Percentiles rank a stretch among this genome's conserved stretches.
Evolutionary conservation across 108 stramenopile genomes (phyloP).

Genomic region (Aurantiochytrium sp.): DNA sequence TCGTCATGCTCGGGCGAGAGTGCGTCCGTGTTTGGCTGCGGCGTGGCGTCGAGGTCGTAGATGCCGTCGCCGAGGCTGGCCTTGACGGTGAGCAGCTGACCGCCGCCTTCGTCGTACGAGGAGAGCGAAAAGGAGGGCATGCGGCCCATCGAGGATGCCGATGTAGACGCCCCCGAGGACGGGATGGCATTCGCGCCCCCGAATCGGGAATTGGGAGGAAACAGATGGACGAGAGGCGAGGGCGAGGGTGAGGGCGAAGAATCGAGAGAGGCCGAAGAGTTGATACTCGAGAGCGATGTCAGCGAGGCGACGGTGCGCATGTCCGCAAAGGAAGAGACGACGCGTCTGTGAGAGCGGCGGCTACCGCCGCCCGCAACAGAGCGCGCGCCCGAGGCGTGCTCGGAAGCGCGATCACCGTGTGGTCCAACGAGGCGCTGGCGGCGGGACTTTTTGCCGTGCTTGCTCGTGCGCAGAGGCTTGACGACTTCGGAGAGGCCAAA

Average conservation of each 20-base stretch:
- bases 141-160: not conserved
- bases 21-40: not conserved
- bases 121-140: not conserved
- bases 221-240: not conserved
- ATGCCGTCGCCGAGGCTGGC: not conserved
- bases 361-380: not conserved
- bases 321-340: not conserved
- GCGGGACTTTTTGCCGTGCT: not conserved
- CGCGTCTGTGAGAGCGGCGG: not conserved
- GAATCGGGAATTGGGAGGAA: not conserved
- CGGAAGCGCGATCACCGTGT: not conserved
- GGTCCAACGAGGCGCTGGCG: not conserved
- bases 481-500: conserved; percentile 24
- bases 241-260: not conserved
- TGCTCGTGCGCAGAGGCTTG: not conserved
- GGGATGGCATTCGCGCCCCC: not conserved
- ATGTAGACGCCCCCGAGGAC: not conserved
- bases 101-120: not conserved
- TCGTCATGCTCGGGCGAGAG: not conserved
- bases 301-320: not conserved
- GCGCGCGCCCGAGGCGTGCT: not conserved
- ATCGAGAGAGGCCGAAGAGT: not conserved
- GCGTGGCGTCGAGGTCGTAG: not conserved
- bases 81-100: not conserved
- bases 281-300: not conserved